Base-by-base conservation (phyloP, 352 stramenopile genomes). In the Pythium chondricola region DNA sequence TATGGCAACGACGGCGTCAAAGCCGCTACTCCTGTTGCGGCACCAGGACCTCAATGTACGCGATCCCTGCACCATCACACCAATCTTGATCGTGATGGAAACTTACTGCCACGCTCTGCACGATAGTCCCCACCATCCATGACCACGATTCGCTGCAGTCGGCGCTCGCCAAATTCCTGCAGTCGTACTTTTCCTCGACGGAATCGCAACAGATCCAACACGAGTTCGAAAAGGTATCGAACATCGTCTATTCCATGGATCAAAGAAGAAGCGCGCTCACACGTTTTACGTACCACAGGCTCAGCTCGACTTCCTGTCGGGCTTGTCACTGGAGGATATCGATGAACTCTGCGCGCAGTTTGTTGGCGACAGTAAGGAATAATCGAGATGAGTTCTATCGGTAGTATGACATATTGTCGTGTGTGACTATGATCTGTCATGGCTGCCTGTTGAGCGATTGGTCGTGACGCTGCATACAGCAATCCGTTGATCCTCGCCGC, bases 301-400 rank as follows among this genome's bases (percentile, higher is more conserved):
- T 0, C 70, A 85, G 36, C 27, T 25, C 21, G 69, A 79, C 42
- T 87, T 89, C 36, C 39, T 89, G 8, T 63, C 70, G 17, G 67
- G 67, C 10, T 52, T 88, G 13, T 75, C 69, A 47, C 58, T 88
- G 3, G 77, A 88, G 38, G 72, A 88, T 45, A 63, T 86, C 20
- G 65, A 88, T 52, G 77, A 88, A 45, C 59, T 88, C 17, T 86
- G 77, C 39, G 74, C 71, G 29, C 74, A 88, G 57, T 84, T 88
- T 47, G 65, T 82, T 0, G 13, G 35, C 35, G 37, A 10, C 35
- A 44, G 16, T 0, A 51, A 62, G 7, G 30, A 59, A n/a, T 44
- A 59, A 41, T 50, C 11, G 20, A 32, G 35, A 32, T 43, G 24
- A 41, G 35, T 32, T 36, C 18, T n/a, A 11, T 29, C 55, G 61